A percentile compares a stretch with the other conserved stretches of the same genome.
These are phyloP conservation scores for Aspergillus aculeatinus DNA, from an alignment of 2,329 filamentous ascomycete species.

Conservation along the genomic window DNA sequence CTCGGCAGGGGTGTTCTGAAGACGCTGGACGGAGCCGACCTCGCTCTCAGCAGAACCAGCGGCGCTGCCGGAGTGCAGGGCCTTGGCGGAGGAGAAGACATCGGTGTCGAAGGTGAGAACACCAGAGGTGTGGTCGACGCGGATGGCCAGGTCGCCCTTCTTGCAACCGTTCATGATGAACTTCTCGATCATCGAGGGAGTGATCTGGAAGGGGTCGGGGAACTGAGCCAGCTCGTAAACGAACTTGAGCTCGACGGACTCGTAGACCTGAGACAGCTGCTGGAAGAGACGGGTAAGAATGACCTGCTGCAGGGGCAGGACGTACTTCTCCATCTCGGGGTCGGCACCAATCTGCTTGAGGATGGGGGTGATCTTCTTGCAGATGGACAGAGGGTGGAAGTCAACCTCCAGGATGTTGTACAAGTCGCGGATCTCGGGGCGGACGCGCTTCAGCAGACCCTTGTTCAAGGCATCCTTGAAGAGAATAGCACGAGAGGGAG, in stretches of 20 bases:
- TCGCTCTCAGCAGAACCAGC: slow-evolving; percentile 87
- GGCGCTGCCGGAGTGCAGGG: slow-evolving; percentile 77
- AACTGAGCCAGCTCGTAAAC: slow-evolving; percentile 93
- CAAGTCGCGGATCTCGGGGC: slow-evolving; percentile 91
- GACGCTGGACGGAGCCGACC: slow-evolving; percentile 79
- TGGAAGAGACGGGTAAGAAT: slow-evolving; percentile 98
- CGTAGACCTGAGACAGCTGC: slow-evolving; percentile 97
- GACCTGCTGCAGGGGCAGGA: slow-evolving; percentile 92
- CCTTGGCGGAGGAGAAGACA: slow-evolving; percentile 95
- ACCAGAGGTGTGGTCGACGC: slow-evolving; percentile 91
- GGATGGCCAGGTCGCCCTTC: slow-evolving; percentile 96
- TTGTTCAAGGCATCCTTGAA: slow-evolving; percentile 97
- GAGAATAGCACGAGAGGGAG: slow-evolving; percentile 82
- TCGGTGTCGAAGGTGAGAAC: slow-evolving; percentile 97
- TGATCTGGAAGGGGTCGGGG: slow-evolving; percentile 93
- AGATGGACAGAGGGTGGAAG: slow-evolving; percentile 97
- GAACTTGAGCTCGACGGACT: slow-evolving; percentile 91
- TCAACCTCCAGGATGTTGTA: slow-evolving; percentile 99
- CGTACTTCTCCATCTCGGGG: slow-evolving; percentile 95
- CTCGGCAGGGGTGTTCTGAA: slow-evolving; percentile 96
- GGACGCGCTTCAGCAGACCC: slow-evolving; percentile 85
- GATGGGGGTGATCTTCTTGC: slow-evolving; percentile 98
- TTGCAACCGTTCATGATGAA: slow-evolving; percentile 99
- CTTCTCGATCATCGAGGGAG: slow-evolving; percentile 89
- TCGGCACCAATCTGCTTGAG: slow-evolving; percentile 89